Evolutionary conservation across 2,329 filamentous ascomycete genomes (phyloP), one percentile per base, ranked within the genome.

Genomic region (Ceratocystis colombiana): DNA sequence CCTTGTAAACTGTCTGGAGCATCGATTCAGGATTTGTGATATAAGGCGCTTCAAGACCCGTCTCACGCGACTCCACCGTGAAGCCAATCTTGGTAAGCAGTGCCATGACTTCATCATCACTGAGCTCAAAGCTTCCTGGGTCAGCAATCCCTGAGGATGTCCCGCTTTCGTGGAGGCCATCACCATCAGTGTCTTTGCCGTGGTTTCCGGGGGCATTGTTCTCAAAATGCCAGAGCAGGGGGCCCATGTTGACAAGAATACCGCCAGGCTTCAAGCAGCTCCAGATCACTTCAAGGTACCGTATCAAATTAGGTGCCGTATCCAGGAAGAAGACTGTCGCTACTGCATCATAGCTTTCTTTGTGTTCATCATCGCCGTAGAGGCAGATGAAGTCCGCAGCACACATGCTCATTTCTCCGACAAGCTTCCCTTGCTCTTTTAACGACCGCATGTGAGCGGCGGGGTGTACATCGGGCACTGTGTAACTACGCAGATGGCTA

Each of bases 251-350:
- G 72, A 96, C 82, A 79, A 96, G 89, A 3, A 96, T 72, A 0
- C 94, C 94, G 30, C 88, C 88, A 0, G 84, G 79, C 70, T 83
- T 85, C 62, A 99, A 81, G 72, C 92, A 95, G 72, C 88, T 83
- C 53, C 78, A 79, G 65, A 97, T 89, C 1, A 91, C 87, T 73
- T 96, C 86, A 44, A 99, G 84, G 73, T 99, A 99, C 1, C 88
- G 84, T 65, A 97, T 88, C 41, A 96, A 74, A 73, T 99, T 97
- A 1, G 93, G 92, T 1, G 94, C 94, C 1, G 94, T 99, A 74
- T 99, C 95, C 67, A 99, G 87, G 78, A 99, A 99, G 77, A 97
- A 99, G 10, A 96, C 89, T 2, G 88, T 90, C 0, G 89, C 86
- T 1, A 97, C 90, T 0, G 88, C 91, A 72, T 96, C 87, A 74